phyloP scores from a whole-genome alignment of 129 eudicot species.

The Arctium minus region DNA sequence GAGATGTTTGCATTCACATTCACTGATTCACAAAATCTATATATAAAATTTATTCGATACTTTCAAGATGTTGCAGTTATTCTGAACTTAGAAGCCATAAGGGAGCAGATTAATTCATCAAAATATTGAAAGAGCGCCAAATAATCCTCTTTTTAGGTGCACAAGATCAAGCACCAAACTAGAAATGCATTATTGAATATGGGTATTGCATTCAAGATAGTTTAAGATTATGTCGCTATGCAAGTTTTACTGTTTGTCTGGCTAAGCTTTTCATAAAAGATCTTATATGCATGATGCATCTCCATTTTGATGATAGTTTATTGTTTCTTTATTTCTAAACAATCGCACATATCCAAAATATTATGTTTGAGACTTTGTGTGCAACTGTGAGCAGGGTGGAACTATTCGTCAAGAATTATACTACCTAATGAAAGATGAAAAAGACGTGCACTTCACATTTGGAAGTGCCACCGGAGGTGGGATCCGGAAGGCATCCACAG shows the following conservation, averaged over 20 bases:
- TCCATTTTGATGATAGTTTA: neutral
- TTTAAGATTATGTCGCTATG: too few species aligned
- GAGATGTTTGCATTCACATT: neutral
- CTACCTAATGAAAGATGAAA: slow-evolving; percentile 79
- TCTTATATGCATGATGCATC: too few species aligned
- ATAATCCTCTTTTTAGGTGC: neutral
- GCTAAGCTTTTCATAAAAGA: too few species aligned
- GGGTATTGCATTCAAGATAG: neutral
- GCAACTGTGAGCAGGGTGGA: slow-evolving; percentile 66
- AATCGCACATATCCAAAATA: neutral
- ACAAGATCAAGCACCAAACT: neutral
- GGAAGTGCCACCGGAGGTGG: slow-evolving; percentile 71
- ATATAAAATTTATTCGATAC: neutral
- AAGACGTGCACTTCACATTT: slow-evolving; percentile 85
- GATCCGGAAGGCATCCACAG: slow-evolving; percentile 58
- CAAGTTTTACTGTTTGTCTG: too few species aligned
- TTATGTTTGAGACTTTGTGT: neutral
- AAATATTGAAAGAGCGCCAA: neutral
- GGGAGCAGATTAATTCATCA: neutral
- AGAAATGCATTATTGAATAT: neutral
- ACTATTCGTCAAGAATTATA: slow-evolving; percentile 79
- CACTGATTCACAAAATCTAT: neutral
- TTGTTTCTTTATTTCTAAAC: neutral
- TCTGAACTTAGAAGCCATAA: neutral
- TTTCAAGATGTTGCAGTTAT: neutral